Percentiles rank a stretch among this genome's conserved stretches.
phyloP scores from a whole-genome alignment of 306 rosid genomes.

The Delonix regia region DNA sequence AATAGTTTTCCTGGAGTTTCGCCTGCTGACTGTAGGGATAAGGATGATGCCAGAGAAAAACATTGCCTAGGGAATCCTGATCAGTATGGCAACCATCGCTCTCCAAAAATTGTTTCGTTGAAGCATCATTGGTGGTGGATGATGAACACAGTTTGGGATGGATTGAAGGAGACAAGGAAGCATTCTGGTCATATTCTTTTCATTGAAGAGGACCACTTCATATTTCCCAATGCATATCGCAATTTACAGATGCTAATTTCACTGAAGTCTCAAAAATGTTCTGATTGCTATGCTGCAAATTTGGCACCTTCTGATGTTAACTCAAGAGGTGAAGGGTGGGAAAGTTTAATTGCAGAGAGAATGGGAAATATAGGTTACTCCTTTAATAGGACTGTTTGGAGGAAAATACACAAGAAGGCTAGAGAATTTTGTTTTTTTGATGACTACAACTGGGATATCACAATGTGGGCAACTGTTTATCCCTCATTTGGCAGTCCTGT shows the following conservation, averaged over 20 bases:
- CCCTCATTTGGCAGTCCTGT: slow-evolving; percentile 94
- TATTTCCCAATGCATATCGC: slow-evolving; percentile 89
- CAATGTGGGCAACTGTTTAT: slow-evolving; percentile 98
- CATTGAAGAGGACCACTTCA: slow-evolving; percentile 92
- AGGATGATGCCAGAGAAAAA: slow-evolving; percentile 45
- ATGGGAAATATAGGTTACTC: slow-evolving; percentile 96
- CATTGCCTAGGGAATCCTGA: slow-evolving; percentile 78
- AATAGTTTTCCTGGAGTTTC: slow-evolving; percentile 83
- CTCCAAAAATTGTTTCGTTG: slow-evolving; percentile 82
- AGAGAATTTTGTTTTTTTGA: slow-evolving; percentile 81
- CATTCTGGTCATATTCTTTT: slow-evolving; percentile 81
- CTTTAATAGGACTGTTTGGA: slow-evolving; percentile 84
- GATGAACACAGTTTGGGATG: slow-evolving; percentile 97
- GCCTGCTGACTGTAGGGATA: slow-evolving; percentile 66
- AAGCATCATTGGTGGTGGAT: slow-evolving; percentile 99
- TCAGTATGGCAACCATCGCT: slow-evolving; percentile 89
- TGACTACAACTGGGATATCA: slow-evolving; percentile 97
- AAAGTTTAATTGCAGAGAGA: slow-evolving; percentile 76
- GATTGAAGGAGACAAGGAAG: slow-evolving; percentile 69
- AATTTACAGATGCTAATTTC: slow-evolving; percentile 67
- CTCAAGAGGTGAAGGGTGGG: slow-evolving; percentile 83
- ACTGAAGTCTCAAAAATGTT: slow-evolving; percentile 74
- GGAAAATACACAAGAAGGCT: slow-evolving; percentile 82
- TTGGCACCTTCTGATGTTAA: slow-evolving; percentile 97
- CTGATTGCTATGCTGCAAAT: slow-evolving; percentile 89